A percentile compares a stretch with the other conserved stretches of the same genome.
phyloP scores from a whole-genome alignment of 768 basidiomycete species.

The Mrakia gelida region DNA sequence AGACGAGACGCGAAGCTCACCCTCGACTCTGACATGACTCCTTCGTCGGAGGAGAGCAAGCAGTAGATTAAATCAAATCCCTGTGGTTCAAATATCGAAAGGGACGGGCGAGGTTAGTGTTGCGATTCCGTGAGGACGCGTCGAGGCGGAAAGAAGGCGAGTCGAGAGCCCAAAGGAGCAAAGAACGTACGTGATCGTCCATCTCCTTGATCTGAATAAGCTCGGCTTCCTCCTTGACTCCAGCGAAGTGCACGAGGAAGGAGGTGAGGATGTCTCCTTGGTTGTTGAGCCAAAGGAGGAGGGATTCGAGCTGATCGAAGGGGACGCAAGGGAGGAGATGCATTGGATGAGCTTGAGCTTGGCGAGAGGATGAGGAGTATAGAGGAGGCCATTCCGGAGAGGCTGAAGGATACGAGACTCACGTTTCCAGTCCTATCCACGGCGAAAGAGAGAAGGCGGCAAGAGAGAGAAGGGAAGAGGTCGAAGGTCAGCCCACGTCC shows the following conservation, averaged over 20 bases:
- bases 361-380: background rate
- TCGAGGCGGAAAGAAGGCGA: background rate
- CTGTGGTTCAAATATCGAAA: background rate
- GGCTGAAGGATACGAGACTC: background rate
- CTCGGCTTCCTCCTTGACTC: background rate
- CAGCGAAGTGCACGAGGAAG: background rate
- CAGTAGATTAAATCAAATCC: background rate
- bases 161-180: background rate
- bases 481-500: background rate
- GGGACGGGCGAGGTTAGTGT: too few species aligned
- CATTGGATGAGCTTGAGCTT: background rate
- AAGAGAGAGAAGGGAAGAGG: background rate
- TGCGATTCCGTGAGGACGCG: background rate
- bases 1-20: background rate
- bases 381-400: too few species aligned
- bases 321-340: background rate
- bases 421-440: background rate
- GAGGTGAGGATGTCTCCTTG: slow-evolving; percentile 10
- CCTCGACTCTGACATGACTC: background rate
- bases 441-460: background rate
- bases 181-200: slow-evolving; percentile 6
- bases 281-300: slow-evolving; percentile 7
- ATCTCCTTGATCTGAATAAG: background rate
- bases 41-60: background rate
- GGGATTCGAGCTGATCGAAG: background rate